phyloP scores from a whole-genome alignment of 2,329 filamentous ascomycete species.

The Cladophialophora bantiana region DNA sequence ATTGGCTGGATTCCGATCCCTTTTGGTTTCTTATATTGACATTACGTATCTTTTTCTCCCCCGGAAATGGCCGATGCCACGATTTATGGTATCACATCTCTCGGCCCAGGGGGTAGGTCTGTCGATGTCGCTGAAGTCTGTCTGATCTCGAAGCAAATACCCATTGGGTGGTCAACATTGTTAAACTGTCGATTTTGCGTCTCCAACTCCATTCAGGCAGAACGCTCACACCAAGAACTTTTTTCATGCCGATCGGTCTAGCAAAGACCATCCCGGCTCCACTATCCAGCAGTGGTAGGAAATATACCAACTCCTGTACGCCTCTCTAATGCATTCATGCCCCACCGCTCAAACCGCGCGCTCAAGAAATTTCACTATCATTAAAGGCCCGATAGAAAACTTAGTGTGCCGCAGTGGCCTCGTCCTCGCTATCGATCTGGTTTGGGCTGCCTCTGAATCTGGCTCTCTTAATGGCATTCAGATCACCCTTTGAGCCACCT shows the following conservation, averaged over 20 bases:
- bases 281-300: neutral
- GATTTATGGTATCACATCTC: neutral
- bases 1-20: neutral
- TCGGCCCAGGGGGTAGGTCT: neutral
- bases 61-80: neutral
- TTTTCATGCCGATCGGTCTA: neutral
- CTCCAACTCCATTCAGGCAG: neutral
- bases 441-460: slow-evolving; percentile 51
- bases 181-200: neutral
- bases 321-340: slow-evolving; percentile 1
- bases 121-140: neutral
- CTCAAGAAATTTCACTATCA: slow-evolving; percentile 1
- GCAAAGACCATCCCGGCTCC: neutral
- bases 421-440: slow-evolving; percentile 46
- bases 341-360: neutral
- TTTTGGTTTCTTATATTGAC: slow-evolving; percentile 4
- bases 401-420: slow-evolving; percentile 28
- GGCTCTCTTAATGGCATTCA: slow-evolving; percentile 44
- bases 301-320: neutral
- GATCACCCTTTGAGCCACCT: slow-evolving; percentile 45
- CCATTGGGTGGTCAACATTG: neutral
- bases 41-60: slow-evolving; percentile 15
- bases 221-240: neutral
- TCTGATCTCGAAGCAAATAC: neutral
- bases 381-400: neutral